Conservation (phyloP, 169 alveolate species). For the Plasmodium knowlesi region DNA sequence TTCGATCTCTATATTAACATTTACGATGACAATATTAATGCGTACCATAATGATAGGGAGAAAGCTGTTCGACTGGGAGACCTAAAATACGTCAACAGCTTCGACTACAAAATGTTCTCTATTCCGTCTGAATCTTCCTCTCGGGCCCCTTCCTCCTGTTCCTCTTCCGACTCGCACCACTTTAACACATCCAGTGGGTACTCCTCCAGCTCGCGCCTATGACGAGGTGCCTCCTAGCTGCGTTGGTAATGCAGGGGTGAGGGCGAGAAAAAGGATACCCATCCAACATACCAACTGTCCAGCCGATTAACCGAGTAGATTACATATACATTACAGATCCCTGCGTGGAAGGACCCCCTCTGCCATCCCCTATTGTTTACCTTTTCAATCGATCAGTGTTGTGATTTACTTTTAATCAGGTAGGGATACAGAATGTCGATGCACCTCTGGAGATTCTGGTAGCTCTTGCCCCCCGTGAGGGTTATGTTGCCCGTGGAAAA, state of each 20-base stretch:
- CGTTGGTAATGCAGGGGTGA: too few relatives aligned
- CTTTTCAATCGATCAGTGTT: background rate
- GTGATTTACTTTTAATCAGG: conserved; percentile 58
- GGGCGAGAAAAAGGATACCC: background rate
- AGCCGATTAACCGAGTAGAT: too few relatives aligned
- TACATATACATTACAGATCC: too few relatives aligned
- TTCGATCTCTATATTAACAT: conserved; percentile 59
- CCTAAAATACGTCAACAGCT: conserved; percentile 39
- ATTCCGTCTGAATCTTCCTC: conserved; percentile 52
- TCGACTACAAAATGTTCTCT: conserved; percentile 40
- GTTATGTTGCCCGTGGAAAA: conserved; percentile 84
- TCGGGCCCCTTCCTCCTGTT: background rate
- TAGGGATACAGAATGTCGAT: conserved; percentile 57
- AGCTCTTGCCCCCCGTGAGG: conserved; percentile 82
- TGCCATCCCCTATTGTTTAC: too few relatives aligned
- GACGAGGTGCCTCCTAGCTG: background rate
- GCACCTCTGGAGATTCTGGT: conserved; percentile 54
- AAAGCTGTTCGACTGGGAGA: conserved; percentile 48
- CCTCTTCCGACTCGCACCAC: conserved; percentile 8
- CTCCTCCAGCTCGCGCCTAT: conserved; percentile 2
- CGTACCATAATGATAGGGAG: conserved; percentile 61
- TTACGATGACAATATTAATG: conserved; percentile 65
- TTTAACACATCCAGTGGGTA: conserved; percentile 17
- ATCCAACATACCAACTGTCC: background rate
- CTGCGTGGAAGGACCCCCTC: too few relatives aligned